A percentile compares a stretch with the other conserved stretches of the same genome.
Conservation (phyloP, 2,329 filamentous ascomycete species). For the Neofusicoccum ribis region DNA sequence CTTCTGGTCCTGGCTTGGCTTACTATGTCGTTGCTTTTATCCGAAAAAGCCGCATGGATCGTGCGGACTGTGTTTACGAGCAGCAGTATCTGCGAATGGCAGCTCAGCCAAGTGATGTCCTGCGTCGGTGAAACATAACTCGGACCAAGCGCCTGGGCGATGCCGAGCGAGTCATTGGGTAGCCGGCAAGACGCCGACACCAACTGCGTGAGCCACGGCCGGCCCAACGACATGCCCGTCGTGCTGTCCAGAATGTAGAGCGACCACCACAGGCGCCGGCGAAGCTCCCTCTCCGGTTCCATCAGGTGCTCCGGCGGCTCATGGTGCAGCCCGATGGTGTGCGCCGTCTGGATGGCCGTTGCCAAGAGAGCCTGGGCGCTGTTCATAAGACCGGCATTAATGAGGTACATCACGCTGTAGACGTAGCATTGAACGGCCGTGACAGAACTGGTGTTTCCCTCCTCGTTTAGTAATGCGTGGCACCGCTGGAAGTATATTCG, state of each 20-base stretch:
- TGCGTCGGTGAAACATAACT: slow-evolving; percentile 12
- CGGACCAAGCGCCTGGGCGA: slow-evolving; percentile 32
- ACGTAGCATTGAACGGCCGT: slow-evolving; percentile 52
- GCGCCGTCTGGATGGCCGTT: slow-evolving; percentile 47
- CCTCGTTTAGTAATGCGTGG: slow-evolving; percentile 30
- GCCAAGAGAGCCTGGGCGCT: slow-evolving; percentile 46
- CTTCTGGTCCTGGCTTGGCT: slow-evolving; percentile 17
- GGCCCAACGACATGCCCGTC: slow-evolving; percentile 49
- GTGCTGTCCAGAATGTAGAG: slow-evolving; percentile 44
- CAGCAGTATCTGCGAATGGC: slow-evolving; percentile 35
- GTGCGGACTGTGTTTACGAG: slow-evolving; percentile 36
- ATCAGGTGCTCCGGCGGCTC: slow-evolving; percentile 44
- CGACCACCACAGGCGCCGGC: slow-evolving; percentile 51
- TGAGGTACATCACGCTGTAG: slow-evolving; percentile 49
- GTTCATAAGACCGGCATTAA: slow-evolving; percentile 51
- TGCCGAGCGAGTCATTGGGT: slow-evolving; percentile 39
- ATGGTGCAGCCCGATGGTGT: slow-evolving; percentile 51
- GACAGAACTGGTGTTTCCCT: slow-evolving; percentile 34
- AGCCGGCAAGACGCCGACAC: slow-evolving; percentile 38
- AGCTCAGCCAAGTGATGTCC: slow-evolving; percentile 44
- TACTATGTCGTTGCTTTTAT: slow-evolving; percentile 28
- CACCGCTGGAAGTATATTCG: slow-evolving; percentile 51
- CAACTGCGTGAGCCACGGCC: slow-evolving; percentile 42
- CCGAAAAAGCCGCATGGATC: slow-evolving; percentile 40
- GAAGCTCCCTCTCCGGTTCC: slow-evolving; percentile 39